phyloP scores from a whole-genome alignment of 2,329 filamentous ascomycete genomes.

The Venturiaceae sp. region DNA sequence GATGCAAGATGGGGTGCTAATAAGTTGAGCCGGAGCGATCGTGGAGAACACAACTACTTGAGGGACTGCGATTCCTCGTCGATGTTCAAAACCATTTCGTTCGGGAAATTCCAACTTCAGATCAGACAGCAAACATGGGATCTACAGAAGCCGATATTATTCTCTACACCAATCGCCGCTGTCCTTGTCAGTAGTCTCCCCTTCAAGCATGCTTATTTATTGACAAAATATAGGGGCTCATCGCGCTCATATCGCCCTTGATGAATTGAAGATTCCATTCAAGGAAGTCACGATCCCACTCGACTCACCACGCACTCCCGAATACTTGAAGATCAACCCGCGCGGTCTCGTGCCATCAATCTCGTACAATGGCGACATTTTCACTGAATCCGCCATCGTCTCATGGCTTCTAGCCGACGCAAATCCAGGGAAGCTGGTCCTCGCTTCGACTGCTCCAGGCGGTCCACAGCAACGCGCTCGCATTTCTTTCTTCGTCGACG shows the following conservation, averaged over 20 bases:
- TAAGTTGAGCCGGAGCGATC: not conserved
- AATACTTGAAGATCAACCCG: not conserved
- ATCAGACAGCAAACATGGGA: not conserved
- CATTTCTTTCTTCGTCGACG: not conserved
- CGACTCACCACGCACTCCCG: not conserved
- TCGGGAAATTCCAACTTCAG: too few species aligned
- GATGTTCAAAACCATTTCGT: too few species aligned
- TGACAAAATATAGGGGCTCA: not conserved
- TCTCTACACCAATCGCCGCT: constrained; percentile 2
- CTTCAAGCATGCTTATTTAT: not conserved
- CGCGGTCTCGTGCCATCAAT: constrained; percentile 1
- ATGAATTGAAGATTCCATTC: constrained; percentile 1
- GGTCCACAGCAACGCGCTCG: not conserved
- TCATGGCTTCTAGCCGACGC: not conserved
- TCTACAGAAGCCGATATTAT: not conserved
- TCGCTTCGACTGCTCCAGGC: not conserved
- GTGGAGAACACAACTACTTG: too few species aligned
- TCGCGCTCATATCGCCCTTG: not conserved
- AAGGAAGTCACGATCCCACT: not conserved
- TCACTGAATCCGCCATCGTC: not conserved
- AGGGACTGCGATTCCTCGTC: not conserved
- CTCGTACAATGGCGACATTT: not conserved
- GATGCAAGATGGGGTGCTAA: constrained; percentile 4
- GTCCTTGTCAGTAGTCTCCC: not conserved
- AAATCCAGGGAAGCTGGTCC: not conserved